A percentile compares a stretch with the other conserved stretches of the same genome.
Evolutionary conservation across 2,329 filamentous ascomycete genomes (phyloP).

Genomic region (Didymella glomerata): DNA sequence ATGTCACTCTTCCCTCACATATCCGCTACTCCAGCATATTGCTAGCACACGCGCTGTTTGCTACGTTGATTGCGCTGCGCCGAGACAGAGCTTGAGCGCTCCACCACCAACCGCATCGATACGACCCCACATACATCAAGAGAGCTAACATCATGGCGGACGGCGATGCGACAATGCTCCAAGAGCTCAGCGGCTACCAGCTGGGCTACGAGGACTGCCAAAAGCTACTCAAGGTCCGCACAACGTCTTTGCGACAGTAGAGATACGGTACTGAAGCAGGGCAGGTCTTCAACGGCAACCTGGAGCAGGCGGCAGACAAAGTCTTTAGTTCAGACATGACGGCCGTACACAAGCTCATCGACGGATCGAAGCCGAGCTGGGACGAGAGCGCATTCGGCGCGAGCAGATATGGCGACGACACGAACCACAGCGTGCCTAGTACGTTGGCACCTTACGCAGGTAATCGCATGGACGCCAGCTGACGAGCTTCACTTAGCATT

Average conservation of each 20-base stretch:
- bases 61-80: constrained; percentile 9
- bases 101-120: not conserved
- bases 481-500: constrained; percentile 40
- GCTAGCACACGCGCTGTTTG: constrained; percentile 10
- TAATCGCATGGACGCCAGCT: constrained; percentile 12
- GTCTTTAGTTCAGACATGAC: constrained; percentile 32
- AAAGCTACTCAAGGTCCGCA: constrained; percentile 21
- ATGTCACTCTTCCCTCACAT: not conserved
- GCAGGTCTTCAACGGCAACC: constrained; percentile 38
- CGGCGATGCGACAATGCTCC: constrained; percentile 11
- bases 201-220: constrained; percentile 13
- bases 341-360: constrained; percentile 32
- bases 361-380: constrained; percentile 38
- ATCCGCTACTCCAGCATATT: not conserved
- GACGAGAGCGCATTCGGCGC: constrained; percentile 43
- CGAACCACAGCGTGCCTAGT: constrained; percentile 36
- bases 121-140: constrained; percentile 4
- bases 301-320: constrained; percentile 37
- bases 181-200: constrained; percentile 17
- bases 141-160: constrained; percentile 11
- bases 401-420: constrained; percentile 44
- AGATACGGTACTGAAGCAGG: not conserved
- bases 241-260: not conserved
- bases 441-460: constrained; percentile 23
- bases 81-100: constrained; percentile 1